Base-by-base conservation (phyloP, 768 basidiomycete genomes). In the Termitomyces sp. region DNA sequence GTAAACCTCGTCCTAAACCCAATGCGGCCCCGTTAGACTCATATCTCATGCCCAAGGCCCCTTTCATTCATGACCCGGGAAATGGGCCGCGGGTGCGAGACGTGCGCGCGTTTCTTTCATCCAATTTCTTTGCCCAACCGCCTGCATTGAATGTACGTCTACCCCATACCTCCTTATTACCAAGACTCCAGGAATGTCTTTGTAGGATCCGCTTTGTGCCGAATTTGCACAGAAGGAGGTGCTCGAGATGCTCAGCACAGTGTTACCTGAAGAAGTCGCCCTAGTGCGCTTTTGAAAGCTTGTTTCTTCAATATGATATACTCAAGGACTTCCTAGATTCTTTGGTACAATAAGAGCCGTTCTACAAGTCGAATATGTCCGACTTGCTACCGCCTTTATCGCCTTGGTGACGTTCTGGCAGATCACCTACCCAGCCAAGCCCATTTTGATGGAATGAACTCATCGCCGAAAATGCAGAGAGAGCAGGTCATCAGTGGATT, bases 331-430 rank as follows among this genome's bases (percentile, higher is more conserved):
- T 32, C 3, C n/a, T 59, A 89, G 89, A 83, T 88, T 10, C 62
- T 91, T 12, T 92, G 89, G 89, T 91, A 92, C 64, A 93, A 93
- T 74, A 90, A 90, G 71, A 90, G 87, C 65, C 80, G 91, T 2
- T 68, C 77, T 5, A 79, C 75, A 10, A 80, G 84, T 53, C 83
- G 91, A 27, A 78, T 92, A 51, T 93, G 91, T 63, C 90, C 91
- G 2, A 80, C 88, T 0, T 93, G 91, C 64, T 81, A 84, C 66
- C 73, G 90, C 16, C 68, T 91, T 30, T 93, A 91, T 65, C 75
- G 73, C 5, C 69, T 91, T 0, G 88, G 88, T 1, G 90, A 93
- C 49, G 67, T 73, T 1, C 74, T 91, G 1, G 78, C 79, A 3
- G 78, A 82, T 34, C 81, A 83, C 25, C 78, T 79, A 23, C 57